Percentiles rank a stretch among this genome's conserved stretches.
phyloP scores from a whole-genome alignment of 2,329 filamentous ascomycete species.

The Trichoderma semiorbis region DNA sequence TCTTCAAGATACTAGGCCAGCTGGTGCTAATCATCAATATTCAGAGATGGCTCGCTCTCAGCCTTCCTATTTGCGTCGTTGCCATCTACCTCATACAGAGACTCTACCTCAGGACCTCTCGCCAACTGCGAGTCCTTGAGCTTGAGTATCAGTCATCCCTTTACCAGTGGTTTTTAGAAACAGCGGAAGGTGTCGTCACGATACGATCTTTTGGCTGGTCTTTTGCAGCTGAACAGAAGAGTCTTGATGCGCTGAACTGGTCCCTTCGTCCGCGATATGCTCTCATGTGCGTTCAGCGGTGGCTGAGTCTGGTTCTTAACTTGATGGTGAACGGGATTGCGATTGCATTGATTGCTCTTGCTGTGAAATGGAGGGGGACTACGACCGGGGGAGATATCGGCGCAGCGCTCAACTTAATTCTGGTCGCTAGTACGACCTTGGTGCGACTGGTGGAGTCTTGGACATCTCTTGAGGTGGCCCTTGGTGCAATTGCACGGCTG shows the following conservation, averaged over 20 bases:
- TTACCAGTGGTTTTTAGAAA: conserved; percentile 40
- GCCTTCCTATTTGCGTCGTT: conserved; percentile 37
- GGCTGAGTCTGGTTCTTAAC: conserved; percentile 46
- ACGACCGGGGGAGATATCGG: conserved; percentile 23
- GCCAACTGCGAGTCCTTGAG: conserved; percentile 54
- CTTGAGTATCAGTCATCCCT: conserved; percentile 51
- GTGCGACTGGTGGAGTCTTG: conserved; percentile 24
- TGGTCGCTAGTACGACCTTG: conserved; percentile 25
- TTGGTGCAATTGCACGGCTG: conserved; percentile 25
- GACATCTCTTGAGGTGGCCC: conserved; percentile 24
- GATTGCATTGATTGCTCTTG: conserved; percentile 32
- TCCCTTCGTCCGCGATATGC: conserved; percentile 31
- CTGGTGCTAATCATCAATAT: conserved; percentile 43
- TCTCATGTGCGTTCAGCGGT: conserved; percentile 46
- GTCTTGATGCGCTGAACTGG: conserved; percentile 40
- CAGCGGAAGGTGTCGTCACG: conserved; percentile 27
- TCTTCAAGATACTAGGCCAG: conserved; percentile 40
- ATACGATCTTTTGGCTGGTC: conserved; percentile 31
- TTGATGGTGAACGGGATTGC: conserved; percentile 39
- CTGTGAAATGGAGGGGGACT: conserved; percentile 28
- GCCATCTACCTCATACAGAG: conserved; percentile 28
- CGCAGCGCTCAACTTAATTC: conserved; percentile 26
- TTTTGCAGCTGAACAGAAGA: conserved; percentile 28
- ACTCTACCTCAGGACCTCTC: conserved; percentile 47
- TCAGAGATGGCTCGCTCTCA: conserved; percentile 42